Conservation (phyloP, 495 filamentous ascomycete species). For the Podospora pseudopauciseta region DNA sequence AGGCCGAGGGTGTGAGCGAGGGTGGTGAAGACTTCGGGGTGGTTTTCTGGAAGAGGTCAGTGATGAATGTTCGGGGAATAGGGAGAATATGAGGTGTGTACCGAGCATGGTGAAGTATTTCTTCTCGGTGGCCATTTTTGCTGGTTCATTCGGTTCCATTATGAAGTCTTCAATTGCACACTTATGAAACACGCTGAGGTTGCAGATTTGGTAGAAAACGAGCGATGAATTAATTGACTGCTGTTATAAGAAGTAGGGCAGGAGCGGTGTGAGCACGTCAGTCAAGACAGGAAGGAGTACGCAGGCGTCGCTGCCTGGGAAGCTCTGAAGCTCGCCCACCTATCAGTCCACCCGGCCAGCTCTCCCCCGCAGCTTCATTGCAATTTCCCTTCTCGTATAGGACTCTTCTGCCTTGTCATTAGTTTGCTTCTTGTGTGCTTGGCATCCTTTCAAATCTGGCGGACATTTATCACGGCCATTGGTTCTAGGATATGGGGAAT, state of each 20-base stretch:
- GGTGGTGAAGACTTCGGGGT: constrained; percentile 72
- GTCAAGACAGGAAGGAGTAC: neutral
- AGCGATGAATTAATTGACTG: neutral
- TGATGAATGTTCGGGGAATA: neutral
- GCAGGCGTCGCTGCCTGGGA: neutral
- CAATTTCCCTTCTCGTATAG: too few relatives aligned
- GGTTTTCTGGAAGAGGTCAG: constrained; percentile 38
- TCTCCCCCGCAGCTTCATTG: too few relatives aligned
- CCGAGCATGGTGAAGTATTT: constrained; percentile 22
- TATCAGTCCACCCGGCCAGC: too few relatives aligned
- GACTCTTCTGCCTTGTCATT: too few relatives aligned
- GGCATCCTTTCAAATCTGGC: too few relatives aligned
- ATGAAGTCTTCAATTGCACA: neutral
- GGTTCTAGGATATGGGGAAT: too few relatives aligned
- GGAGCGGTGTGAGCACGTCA: neutral
- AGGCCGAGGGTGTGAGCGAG: constrained; percentile 71
- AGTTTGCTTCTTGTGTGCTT: too few relatives aligned
- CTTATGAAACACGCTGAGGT: neutral
- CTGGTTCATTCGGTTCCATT: neutral
- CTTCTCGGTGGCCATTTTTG: constrained; percentile 7
- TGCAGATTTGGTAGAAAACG: neutral
- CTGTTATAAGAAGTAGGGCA: neutral
- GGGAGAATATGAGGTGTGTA: neutral
- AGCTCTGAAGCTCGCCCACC: neutral
- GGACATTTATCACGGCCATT: too few relatives aligned